A percentile compares a stretch with the other conserved stretches of the same genome.
phyloP scores from a whole-genome alignment of 1,139 yeast species.

The Suhomyces chickasaworum region DNA sequence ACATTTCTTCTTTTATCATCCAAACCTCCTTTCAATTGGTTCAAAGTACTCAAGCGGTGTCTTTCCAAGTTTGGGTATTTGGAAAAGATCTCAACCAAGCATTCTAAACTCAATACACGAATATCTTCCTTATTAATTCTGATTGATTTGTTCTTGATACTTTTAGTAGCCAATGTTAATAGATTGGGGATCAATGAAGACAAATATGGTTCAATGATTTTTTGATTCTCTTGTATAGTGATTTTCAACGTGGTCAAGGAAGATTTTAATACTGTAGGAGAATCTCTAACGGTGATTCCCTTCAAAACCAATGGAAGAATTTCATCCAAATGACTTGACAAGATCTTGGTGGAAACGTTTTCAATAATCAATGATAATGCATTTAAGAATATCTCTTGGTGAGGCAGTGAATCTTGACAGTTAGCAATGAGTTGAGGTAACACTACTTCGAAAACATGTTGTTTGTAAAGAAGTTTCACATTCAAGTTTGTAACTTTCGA shows the following conservation, averaged over 20 bases:
- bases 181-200: slow-evolving; percentile 59
- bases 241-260: slow-evolving; percentile 57
- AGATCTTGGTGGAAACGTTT: slow-evolving; percentile 61
- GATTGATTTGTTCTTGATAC: slow-evolving; percentile 24
- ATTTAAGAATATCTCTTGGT: slow-evolving; percentile 50
- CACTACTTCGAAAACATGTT: slow-evolving; percentile 64
- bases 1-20: slow-evolving; percentile 78
- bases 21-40: slow-evolving; percentile 51
- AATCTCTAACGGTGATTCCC: slow-evolving; percentile 53
- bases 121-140: slow-evolving; percentile 37
- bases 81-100: slow-evolving; percentile 52
- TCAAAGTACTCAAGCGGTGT: slow-evolving; percentile 53
- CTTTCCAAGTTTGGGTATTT: slow-evolving; percentile 49
- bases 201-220: slow-evolving; percentile 53
- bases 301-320: slow-evolving; percentile 73
- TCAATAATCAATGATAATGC: slow-evolving; percentile 69
- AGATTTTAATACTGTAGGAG: slow-evolving; percentile 53
- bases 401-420: slow-evolving; percentile 26
- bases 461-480: slow-evolving; percentile 72
- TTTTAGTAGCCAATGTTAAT: slow-evolving; percentile 36
- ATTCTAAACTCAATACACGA: slow-evolving; percentile 57
- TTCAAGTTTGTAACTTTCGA: slow-evolving; percentile 57
- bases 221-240: slow-evolving; percentile 54
- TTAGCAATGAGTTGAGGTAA: slow-evolving; percentile 50
- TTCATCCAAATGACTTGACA: slow-evolving; percentile 59